Base-by-base conservation (phyloP, 73 alveolate genomes). In the Stentor roeselii region DNA sequence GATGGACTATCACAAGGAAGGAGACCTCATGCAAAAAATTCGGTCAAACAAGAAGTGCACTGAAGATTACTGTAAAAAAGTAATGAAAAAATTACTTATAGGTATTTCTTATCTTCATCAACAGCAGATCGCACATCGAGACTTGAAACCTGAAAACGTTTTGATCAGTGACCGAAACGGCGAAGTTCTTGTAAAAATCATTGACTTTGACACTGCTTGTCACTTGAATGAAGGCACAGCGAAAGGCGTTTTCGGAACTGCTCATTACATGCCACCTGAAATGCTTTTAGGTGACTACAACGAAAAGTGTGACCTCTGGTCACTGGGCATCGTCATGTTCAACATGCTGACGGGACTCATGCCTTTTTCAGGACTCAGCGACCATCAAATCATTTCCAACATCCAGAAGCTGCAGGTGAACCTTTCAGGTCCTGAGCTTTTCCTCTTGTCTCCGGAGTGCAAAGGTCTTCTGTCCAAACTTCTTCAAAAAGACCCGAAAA, bases 91-190 rank as follows among this genome's bases (percentile, higher is more conserved):
- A 34, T 34, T 67, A 27, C 34, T 67, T 15, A 50, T 50, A 50
- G 67, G 67, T 11, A 21, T 50, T 6, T 50, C 67, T 21, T 50
- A 50, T 50, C 21, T 50, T 6, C 67, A 50, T 50, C 6, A 50
- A 6, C 21, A 11, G 21, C 6, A 21, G 21, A 50, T 50, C 21
- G 67, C 21, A 11, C 67, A 50, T 50, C 6, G 67, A 50, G 67
- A 50, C 67, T 50, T 50, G 67, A 50, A 50, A 50, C 67, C 67
- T 11, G 67, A 50, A 50, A 50, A 50, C 67, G 67, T 50, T 11
- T 21, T 50, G 6, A 50, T 50, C 21, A 21, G 21, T 11, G 67
- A 50, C 6, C 6, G 21, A 50, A 21, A 21, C 21, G 67, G 21
- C 21, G 67, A 50, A 11, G 6, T 50, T 6, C 67, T 50, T 50